These are phyloP conservation scores for Xylaria grammica DNA, from an alignment of 495 filamentous ascomycete genomes.

Conservation along the genomic window DNA sequence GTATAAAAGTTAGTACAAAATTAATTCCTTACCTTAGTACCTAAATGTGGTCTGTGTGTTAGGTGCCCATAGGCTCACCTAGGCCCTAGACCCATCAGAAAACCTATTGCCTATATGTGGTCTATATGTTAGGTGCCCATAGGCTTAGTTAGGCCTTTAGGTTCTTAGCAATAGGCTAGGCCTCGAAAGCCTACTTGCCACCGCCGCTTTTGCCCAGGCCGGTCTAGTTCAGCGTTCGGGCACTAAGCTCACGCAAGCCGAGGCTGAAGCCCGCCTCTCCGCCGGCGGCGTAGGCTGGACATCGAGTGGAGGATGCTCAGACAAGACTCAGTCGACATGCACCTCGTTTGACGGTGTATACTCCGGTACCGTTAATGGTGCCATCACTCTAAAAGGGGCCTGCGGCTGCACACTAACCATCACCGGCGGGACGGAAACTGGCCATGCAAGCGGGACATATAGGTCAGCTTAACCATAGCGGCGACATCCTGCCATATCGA, in stretches of 20 bases:
- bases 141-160: too few relatives aligned
- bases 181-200: too few relatives aligned
- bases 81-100: too few relatives aligned
- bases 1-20: too few relatives aligned
- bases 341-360: slow-evolving; percentile 27
- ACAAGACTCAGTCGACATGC: slow-evolving; percentile 22
- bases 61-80: too few relatives aligned
- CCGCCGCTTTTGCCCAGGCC: slow-evolving; percentile 14
- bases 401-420: slow-evolving; percentile 26
- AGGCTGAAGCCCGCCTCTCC: slow-evolving; percentile 18
- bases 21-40: too few relatives aligned
- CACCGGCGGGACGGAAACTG: slow-evolving; percentile 29
- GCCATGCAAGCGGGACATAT: slow-evolving; percentile 28
- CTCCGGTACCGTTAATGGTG: slow-evolving; percentile 23
- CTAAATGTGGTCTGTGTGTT: too few relatives aligned
- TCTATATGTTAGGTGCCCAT: too few relatives aligned
- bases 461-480: slow-evolving; percentile 4
- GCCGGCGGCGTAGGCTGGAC: slow-evolving; percentile 21
- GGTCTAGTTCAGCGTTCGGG: slow-evolving; percentile 14
- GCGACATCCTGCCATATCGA: background rate
- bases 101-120: too few relatives aligned
- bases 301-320: slow-evolving; percentile 24
- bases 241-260: slow-evolving; percentile 26
- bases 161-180: too few relatives aligned
- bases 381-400: slow-evolving; percentile 25